Percentiles rank a stretch among this genome's conserved stretches.
These are phyloP conservation scores for Bothriochloa decipiens DNA, from an alignment of 176 grass and related monocot genomes.

Conservation along the genomic window DNA sequence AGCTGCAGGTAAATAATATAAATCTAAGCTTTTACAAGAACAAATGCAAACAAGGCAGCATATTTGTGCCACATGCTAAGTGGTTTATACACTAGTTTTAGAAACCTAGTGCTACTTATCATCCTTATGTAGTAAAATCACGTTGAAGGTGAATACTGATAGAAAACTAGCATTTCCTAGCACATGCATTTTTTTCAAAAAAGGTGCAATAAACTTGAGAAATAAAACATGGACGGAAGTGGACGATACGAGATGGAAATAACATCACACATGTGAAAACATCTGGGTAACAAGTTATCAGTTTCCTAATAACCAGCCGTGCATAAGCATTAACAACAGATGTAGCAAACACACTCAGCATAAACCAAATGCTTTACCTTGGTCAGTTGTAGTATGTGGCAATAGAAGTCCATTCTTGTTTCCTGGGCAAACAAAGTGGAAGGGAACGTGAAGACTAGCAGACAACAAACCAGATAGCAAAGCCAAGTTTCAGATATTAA, in stretches of 20 bases:
- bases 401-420: slow-evolving; percentile 99
- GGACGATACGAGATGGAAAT: neutral
- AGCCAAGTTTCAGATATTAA: slow-evolving; percentile 36
- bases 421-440: slow-evolving; percentile 51
- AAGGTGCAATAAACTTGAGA: neutral
- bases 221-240: neutral
- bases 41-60: neutral
- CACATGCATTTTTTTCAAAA: neutral
- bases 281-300: neutral
- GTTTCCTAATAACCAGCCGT: neutral
- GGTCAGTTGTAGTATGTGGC: slow-evolving; percentile 94
- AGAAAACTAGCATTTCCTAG: neutral
- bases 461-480: neutral
- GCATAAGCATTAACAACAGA: neutral
- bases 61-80: neutral
- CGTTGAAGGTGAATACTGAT: neutral
- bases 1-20: neutral
- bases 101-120: neutral
- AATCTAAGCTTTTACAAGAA: neutral
- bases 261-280: neutral
- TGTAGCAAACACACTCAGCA: neutral
- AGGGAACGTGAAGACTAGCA: neutral
- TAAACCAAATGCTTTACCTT: slow-evolving; percentile 56
- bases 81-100: neutral
- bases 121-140: neutral